Base-by-base conservation (phyloP, 495 filamentous ascomycete species). In the Stereocaulon alpinum region DNA sequence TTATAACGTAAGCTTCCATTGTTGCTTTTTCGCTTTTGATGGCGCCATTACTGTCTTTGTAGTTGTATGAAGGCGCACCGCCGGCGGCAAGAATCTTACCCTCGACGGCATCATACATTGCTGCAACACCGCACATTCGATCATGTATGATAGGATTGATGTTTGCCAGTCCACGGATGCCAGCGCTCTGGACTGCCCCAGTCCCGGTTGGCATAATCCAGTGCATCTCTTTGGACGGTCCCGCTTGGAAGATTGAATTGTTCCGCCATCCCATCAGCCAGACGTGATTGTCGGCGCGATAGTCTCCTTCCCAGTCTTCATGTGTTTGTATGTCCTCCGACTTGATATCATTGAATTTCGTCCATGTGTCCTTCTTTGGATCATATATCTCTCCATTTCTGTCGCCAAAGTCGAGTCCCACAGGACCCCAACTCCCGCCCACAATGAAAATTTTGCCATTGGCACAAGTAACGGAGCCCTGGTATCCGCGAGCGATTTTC, bases 231-330 rank as follows among this genome's bases (percentile, higher is more conserved):
- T 66, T 70, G 56, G 70, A 74, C 10, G 80, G 80, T 5, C 80
- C 80, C 7, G 78, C 79, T 61, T 82, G 78, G 72, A 82, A 78
- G 18, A 81, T 73, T 37, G 62, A 72, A 24, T 67, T 71, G 47
- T 74, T 69, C 60, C 77, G 80, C 76, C 79, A 83, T 27, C 64
- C 76, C 63, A 81, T 82, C 17, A 83, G 68, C 80, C 80, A 83
- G 47, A 65, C 73, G 61, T 83, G 80, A 60, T n/a, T n/a, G n/a
- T n/a, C n/a, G n/a, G n/a, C n/a, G n/a, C n/a, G n/a, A n/a, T n/a
- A n/a, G n/a, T 79, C 66, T 61, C 60, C 68, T 66, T 6, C 71
- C 61, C 59, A 64, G 51, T 59, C 30, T 61, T 83, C 81, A 6
- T 65, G 56, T 2, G 80, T 84, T 30, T 75, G 52, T 70, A 82